Percentiles rank a stretch among this genome's conserved stretches.
Conservation (phyloP, 2,329 filamentous ascomycete genomes). For the Colletotrichum melonis region DNA sequence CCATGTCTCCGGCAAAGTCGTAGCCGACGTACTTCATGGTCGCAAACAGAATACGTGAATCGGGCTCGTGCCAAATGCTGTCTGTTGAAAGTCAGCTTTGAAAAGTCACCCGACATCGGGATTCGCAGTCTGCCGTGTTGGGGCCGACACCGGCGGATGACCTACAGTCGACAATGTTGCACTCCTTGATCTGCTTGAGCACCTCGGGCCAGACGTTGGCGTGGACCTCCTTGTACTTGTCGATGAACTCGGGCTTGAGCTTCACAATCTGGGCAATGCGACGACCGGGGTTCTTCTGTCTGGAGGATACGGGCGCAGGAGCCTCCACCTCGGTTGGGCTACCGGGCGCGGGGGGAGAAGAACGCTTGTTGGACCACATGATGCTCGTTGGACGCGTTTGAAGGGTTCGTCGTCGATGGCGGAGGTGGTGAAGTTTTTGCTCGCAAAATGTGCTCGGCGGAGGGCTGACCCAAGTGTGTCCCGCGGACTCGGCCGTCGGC, state of each 20-base stretch:
- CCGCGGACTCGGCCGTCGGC: slow-evolving; percentile 18
- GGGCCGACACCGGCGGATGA: slow-evolving; percentile 7
- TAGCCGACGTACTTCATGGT: slow-evolving; percentile 83
- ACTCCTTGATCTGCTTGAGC: slow-evolving; percentile 78
- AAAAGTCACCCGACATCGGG: neutral
- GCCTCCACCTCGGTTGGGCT: slow-evolving; percentile 29
- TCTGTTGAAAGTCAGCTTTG: slow-evolving; percentile 56
- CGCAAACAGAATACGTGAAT: slow-evolving; percentile 74
- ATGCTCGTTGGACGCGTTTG: neutral
- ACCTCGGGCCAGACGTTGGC: slow-evolving; percentile 83
- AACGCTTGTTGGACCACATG: slow-evolving; percentile 33
- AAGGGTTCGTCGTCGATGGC: slow-evolving; percentile 18
- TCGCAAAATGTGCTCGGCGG: slow-evolving; percentile 20
- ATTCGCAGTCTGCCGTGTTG: neutral
- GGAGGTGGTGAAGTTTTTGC: slow-evolving; percentile 7
- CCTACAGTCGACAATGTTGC: slow-evolving; percentile 79
- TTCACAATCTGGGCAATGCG: slow-evolving; percentile 80
- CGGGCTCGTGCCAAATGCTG: slow-evolving; percentile 77
- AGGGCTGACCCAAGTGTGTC: slow-evolving; percentile 23
- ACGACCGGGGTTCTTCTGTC: slow-evolving; percentile 55
- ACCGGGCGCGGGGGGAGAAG: slow-evolving; percentile 13
- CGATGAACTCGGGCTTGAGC: slow-evolving; percentile 73
- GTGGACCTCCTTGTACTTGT: slow-evolving; percentile 80
- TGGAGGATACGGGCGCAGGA: slow-evolving; percentile 20
- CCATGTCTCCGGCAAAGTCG: slow-evolving; percentile 80